Base-by-base conservation (phyloP, 164 flowering plant species). In the Sextonia rubra region DNA sequence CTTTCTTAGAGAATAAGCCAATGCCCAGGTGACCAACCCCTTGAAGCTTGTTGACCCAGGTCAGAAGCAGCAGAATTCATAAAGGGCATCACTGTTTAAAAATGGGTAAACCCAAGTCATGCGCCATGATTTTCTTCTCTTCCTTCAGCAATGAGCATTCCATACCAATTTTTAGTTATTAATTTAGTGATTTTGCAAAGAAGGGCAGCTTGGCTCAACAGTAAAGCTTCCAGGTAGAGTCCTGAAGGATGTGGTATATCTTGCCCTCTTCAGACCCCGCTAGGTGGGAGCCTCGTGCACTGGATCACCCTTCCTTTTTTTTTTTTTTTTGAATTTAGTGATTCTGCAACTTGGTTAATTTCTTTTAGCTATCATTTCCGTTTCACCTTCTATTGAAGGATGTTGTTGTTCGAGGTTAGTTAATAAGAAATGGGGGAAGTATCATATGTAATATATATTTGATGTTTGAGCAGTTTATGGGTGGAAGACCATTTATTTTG, bases 1-100 rank as follows among this genome's bases (percentile, higher is more conserved):
- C 97, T 69, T 95, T 90, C 83, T 79, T 95, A 80, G 85, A 84
- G 78, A 81, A 86, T 82, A 89, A 85, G 75, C 83, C 94, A 1
- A 88, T 94, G 97, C 90, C 90, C 22, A 76, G 64, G 68, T 64
- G 32, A 76, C 60, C 68, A 66, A 27, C 37, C 20, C 30, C 56
- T 23, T 25, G 64, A 70, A 49, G 17, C 25, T 24, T 48, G 27
- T 64, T 68, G 64, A 69, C 63, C 17, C 11, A 48, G 47, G 69
- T 69, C 64, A 23, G 24, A 52, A 22, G 20, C 77, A 64, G 47
- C 66, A 74, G 60, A 69, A 72, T 63, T 26, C 66, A 76, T 68
- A 73, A 60, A 75, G 68, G 58, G 62, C 15, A 3, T 65, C 1
- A 7, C 18, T 27, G 47, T 24, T 4, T 1, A 9, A 60, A 30